A percentile compares a stretch with the other conserved stretches of the same genome.
phyloP scores from a whole-genome alignment of 2,329 filamentous ascomycete species.

The Fusarium palustre region DNA sequence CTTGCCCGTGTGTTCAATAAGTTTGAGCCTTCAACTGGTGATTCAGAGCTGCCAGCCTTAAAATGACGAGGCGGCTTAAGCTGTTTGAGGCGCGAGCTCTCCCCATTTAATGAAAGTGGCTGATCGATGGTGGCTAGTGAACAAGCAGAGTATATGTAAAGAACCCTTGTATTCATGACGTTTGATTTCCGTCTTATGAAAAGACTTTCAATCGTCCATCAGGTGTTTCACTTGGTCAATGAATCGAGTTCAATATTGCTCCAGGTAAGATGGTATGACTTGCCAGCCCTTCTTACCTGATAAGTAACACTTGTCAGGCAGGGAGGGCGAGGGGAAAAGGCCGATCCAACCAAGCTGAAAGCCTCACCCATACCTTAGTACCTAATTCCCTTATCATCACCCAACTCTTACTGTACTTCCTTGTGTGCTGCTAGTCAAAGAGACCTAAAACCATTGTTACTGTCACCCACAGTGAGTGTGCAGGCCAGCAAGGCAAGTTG shows the following conservation, averaged over 20 bases:
- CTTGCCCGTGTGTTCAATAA: neutral
- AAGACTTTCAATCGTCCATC: neutral
- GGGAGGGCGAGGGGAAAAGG: neutral
- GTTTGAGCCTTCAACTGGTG: too few species aligned
- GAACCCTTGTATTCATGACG: neutral
- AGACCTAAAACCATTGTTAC: constrained; percentile 30
- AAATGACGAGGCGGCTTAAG: constrained; percentile 8
- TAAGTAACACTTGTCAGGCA: neutral
- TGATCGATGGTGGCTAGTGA: constrained; percentile 1
- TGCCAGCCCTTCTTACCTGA: neutral
- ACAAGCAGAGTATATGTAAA: neutral
- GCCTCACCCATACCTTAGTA: too few species aligned
- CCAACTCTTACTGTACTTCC: constrained; percentile 4
- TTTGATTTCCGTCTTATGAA: neutral
- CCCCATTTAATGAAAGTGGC: neutral
- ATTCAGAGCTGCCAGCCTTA: neutral
- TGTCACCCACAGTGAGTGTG: constrained; percentile 19
- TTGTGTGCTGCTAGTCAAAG: constrained; percentile 9
- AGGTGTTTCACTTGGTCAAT: neutral
- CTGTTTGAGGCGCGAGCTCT: neutral
- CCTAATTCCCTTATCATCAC: constrained; percentile 1
- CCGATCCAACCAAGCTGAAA: constrained; percentile 2
- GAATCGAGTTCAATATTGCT: neutral
- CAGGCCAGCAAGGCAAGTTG: constrained; percentile 29
- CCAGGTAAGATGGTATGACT: neutral